Conservation (phyloP, 2,329 filamentous ascomycete genomes). For the Ramularia collo-cygni region DNA sequence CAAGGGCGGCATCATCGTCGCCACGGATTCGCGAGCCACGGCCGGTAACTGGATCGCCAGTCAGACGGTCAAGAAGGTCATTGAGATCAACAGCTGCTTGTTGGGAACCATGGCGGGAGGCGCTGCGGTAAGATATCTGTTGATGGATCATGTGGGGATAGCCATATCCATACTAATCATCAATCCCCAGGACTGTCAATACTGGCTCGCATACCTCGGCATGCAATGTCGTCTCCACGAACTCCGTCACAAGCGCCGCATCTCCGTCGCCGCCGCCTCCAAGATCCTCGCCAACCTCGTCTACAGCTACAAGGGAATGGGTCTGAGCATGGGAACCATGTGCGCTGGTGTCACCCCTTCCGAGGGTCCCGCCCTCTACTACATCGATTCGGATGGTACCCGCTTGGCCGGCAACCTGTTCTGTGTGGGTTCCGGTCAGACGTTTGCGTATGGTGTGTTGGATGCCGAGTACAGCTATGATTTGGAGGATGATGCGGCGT, state of each 20-base stretch:
- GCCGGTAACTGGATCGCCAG: slow-evolving; percentile 99
- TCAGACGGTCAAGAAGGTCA: slow-evolving; percentile 99
- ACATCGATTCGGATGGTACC: slow-evolving; percentile 96
- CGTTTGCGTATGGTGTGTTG: slow-evolving; percentile 95
- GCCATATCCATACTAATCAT: background rate
- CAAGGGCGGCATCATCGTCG: slow-evolving; percentile 96
- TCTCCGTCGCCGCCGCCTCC: slow-evolving; percentile 91
- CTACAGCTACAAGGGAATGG: slow-evolving; percentile 98
- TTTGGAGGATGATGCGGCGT: slow-evolving; percentile 74
- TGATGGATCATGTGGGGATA: background rate
- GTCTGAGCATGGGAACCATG: slow-evolving; percentile 98
- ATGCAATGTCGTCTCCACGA: slow-evolving; percentile 99
- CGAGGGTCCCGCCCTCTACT: slow-evolving; percentile 96
- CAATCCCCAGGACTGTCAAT: slow-evolving; percentile 75
- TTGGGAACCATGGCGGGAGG: slow-evolving; percentile 97
- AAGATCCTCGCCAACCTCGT: slow-evolving; percentile 99
- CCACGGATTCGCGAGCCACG: slow-evolving; percentile 93
- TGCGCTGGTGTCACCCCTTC: slow-evolving; percentile 92
- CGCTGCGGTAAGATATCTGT: slow-evolving; percentile 60
- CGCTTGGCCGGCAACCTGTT: slow-evolving; percentile 90
- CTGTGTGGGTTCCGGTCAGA: slow-evolving; percentile 96
- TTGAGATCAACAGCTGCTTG: slow-evolving; percentile 92
- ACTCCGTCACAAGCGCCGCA: slow-evolving; percentile 97
- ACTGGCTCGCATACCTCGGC: slow-evolving; percentile 97
- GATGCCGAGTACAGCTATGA: slow-evolving; percentile 95